Percentiles rank a stretch among this genome's conserved stretches.
Conservation (phyloP, 495 filamentous ascomycete species). For the Letharia columbiana region DNA sequence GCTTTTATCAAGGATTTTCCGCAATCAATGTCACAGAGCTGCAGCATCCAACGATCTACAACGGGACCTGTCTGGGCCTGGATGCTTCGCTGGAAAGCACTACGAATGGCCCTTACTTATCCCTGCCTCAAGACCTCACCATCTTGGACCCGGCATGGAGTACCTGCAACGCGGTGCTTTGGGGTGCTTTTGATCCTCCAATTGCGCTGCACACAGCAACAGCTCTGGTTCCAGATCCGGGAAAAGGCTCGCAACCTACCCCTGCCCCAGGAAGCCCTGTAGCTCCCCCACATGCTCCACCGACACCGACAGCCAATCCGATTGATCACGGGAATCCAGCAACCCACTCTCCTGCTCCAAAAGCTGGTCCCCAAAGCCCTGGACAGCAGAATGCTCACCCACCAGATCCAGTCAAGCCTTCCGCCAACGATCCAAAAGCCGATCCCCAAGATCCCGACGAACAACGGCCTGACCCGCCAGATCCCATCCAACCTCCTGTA, state of each 20-base stretch:
- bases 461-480: background rate
- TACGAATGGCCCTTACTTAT: background rate
- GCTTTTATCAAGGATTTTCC: background rate
- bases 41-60: background rate
- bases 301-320: background rate
- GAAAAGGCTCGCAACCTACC: background rate
- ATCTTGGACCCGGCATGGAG: background rate
- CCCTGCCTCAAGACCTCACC: background rate
- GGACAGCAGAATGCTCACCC: background rate
- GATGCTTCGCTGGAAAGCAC: background rate
- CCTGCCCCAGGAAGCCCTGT: background rate
- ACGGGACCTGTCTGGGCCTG: background rate
- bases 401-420: background rate
- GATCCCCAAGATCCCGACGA: background rate
- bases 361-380: background rate
- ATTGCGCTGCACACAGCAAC: background rate
- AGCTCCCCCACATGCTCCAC: background rate
- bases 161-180: background rate
- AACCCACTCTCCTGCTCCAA: background rate
- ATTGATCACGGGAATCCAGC: background rate
- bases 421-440: background rate
- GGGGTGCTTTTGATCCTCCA: constrained; percentile 5
- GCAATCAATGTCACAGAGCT: background rate
- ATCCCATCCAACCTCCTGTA: background rate
- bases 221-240: background rate